Evolutionary conservation across 2,329 filamentous ascomycete species (phyloP), one percentile per base, ranked within the genome.

Genomic region (Thyridium curvatum): DNA sequence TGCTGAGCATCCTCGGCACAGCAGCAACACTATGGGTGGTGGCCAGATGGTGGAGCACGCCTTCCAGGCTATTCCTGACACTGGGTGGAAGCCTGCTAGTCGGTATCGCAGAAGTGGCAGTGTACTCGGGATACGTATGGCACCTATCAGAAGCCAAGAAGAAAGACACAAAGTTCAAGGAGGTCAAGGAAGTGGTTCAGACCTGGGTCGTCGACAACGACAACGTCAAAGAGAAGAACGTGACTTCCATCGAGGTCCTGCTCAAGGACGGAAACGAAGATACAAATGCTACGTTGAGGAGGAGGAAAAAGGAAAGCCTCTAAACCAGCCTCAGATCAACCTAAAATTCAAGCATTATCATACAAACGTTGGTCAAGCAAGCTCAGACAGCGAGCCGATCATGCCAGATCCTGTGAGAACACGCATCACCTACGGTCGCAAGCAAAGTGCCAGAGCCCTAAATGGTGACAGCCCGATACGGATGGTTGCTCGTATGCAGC

Each of bases 1-100:
- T 96, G 30, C 71, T 95, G 38, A 94, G 87, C 37, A 85, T 96
- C 38, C 66, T 91, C 3, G 86, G 90, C 33, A 85, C 84, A 37
- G 84, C 80, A 3, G 79, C 74, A 3, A 86, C 84, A 8, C 73
- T 93, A 28, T 93, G 86, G 86, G 71, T 89, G n/a, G 74, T 75
- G 13, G 83, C 83, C 2, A 71, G 80, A 37, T 86, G 84, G 72
- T 91, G 85, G 86, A 82, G 73, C 45, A 74, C 82, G 2, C 79
- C 85, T 0, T 72, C 79, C 32, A 68, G 86, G 18, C 55, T 93
- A 43, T 82, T 84, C 30, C 59, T 90, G 36, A 83, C 83, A 26
- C 71, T 93, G 65, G 76, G 74, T 7, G 84, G 85, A 2, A 82
- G 80, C 43, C 62, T 82, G 2, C 53, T 85, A 0, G 83, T 91